Percentiles rank a stretch among this genome's conserved stretches.
Evolutionary conservation across 2,329 filamentous ascomycete genomes (phyloP).

Genomic region (Cyphellophora attinorum): DNA sequence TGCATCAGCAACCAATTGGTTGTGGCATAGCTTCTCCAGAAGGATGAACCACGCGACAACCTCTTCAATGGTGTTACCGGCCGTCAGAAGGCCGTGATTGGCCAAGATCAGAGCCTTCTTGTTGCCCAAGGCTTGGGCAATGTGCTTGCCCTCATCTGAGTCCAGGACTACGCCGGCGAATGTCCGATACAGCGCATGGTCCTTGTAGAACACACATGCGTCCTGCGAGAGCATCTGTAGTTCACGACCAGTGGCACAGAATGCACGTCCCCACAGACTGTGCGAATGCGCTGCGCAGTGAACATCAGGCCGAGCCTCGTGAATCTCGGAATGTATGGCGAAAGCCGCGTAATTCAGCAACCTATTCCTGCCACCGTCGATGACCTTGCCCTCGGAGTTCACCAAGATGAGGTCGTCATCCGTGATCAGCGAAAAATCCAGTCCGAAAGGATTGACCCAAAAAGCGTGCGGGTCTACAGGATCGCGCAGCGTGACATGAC

Average conservation of each 20-base stretch:
- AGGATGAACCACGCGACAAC: constrained; percentile 44
- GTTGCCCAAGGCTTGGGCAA: constrained; percentile 26
- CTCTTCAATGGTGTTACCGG: constrained; percentile 31
- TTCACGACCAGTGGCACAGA: constrained; percentile 50
- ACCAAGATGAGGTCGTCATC: constrained; percentile 29
- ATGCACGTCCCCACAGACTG: constrained; percentile 50
- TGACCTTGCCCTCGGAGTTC: constrained; percentile 27
- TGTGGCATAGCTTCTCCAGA: constrained; percentile 44
- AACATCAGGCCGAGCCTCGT: constrained; percentile 48
- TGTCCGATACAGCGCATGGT: constrained; percentile 9
- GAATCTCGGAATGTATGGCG: constrained; percentile 50
- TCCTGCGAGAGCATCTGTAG: constrained; percentile 52
- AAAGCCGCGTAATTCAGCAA: constrained; percentile 39
- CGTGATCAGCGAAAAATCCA: constrained; percentile 20
- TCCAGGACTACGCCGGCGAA: constrained; percentile 29
- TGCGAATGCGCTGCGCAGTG: constrained; percentile 50
- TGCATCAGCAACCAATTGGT: constrained; percentile 43
- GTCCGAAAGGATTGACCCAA: constrained; percentile 52
- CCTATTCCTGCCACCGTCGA: constrained; percentile 26
- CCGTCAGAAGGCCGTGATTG: constrained; percentile 30
- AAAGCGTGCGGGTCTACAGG: constrained; percentile 51
- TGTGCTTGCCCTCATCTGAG: constrained; percentile 26
- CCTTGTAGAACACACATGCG: constrained; percentile 40
- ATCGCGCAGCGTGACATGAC: constrained; percentile 54
- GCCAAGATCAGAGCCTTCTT: constrained; percentile 30